Conservation (phyloP, 2,329 filamentous ascomycete genomes). For the Trichoderma asperellum region DNA sequence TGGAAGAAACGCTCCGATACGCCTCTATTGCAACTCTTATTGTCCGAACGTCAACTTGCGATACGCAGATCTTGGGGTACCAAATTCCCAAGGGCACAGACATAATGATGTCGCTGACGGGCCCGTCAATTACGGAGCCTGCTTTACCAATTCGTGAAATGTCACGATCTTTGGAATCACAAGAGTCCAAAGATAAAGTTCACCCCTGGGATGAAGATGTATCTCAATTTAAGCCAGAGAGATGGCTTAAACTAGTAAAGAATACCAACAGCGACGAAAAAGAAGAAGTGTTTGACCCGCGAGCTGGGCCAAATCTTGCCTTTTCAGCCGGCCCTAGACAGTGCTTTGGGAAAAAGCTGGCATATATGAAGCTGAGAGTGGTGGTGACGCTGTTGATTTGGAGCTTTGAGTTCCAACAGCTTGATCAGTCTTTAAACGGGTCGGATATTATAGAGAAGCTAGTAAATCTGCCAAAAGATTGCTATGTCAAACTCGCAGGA, state of each 20-base stretch:
- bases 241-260: conserved; percentile 41
- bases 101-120: conserved; percentile 37
- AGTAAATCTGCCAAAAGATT: conserved; percentile 36
- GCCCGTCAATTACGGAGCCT: conserved; percentile 39
- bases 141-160: conserved; percentile 37
- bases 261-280: conserved; percentile 23
- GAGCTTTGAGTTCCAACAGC: conserved; percentile 42
- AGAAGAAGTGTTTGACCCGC: conserved; percentile 37
- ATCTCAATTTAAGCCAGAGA: conserved; percentile 42
- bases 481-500: conserved; percentile 35
- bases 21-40: conserved; percentile 39
- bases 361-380: conserved; percentile 43
- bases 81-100: conserved; percentile 43
- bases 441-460: conserved; percentile 34
- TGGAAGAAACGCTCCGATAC: conserved; percentile 45
- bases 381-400: conserved; percentile 44
- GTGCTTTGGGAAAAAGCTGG: conserved; percentile 47
- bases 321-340: conserved; percentile 45
- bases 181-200: conserved; percentile 34
- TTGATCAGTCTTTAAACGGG: conserved; percentile 31
- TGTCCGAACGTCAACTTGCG: conserved; percentile 38
- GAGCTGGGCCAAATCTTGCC: conserved; percentile 42
- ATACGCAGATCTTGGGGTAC: conserved; percentile 43
- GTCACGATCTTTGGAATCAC: conserved; percentile 35
- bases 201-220: conserved; percentile 41